These are phyloP conservation scores for Penicillium pulvis DNA, from an alignment of 495 filamentous ascomycete species.

Conservation along the genomic window DNA sequence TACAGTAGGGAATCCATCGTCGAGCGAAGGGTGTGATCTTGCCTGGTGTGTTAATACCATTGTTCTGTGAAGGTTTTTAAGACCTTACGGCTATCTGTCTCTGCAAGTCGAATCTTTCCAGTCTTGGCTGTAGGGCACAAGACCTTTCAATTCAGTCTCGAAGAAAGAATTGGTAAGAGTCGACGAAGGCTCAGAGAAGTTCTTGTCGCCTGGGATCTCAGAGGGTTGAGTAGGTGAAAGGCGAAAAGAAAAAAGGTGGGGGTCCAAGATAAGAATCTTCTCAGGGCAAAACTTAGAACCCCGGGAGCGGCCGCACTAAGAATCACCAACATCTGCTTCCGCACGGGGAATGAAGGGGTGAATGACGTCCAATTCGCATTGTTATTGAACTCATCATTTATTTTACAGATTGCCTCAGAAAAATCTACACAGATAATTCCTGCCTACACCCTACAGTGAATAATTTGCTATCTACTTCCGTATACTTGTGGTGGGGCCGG, in stretches of 20 bases:
- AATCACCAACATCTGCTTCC: neutral
- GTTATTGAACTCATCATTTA: neutral
- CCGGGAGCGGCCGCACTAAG: slow-evolving; percentile 1
- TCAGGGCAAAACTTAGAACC: neutral
- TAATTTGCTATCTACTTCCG: neutral
- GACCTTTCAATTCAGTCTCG: neutral
- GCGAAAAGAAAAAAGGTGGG: neutral
- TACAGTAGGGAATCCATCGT: slow-evolving; percentile 66
- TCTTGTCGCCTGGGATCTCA: neutral
- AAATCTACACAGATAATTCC: neutral
- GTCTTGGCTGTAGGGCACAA: neutral
- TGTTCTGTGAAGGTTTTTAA: slow-evolving; percentile 42
- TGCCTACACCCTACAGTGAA: too few species aligned
- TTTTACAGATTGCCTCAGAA: neutral
- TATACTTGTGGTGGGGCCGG: neutral
- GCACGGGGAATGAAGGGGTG: neutral
- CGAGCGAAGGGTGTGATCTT: slow-evolving; percentile 41
- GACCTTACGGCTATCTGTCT: slow-evolving; percentile 51
- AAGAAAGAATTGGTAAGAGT: neutral
- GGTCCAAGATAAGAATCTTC: neutral
- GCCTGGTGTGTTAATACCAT: slow-evolving; percentile 55
- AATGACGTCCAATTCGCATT: neutral
- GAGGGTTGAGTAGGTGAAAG: neutral
- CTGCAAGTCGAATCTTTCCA: slow-evolving; percentile 19
- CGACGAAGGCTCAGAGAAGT: neutral